phyloP scores from a whole-genome alignment of 345 rosid species.

The Corchorus capsularis region DNA sequence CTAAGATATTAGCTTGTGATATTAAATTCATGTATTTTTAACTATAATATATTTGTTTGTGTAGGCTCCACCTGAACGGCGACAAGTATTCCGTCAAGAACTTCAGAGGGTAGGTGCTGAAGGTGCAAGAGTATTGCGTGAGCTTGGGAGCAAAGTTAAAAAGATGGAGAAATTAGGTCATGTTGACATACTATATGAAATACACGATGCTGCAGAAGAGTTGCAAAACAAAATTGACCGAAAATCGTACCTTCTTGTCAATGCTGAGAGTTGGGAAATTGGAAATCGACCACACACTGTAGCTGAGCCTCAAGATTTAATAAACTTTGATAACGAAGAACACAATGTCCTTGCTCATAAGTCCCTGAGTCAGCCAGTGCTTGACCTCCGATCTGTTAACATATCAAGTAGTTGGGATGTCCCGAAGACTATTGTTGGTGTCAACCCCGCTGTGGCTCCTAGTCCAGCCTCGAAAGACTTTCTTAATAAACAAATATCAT shows the following conservation, averaged over 20 bases:
- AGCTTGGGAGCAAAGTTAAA: constrained; percentile 73
- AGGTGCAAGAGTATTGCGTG: constrained; percentile 78
- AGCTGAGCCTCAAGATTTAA: constrained; percentile 51
- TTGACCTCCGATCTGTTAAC: constrained; percentile 49
- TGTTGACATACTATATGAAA: constrained; percentile 61
- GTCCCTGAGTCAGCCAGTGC: constrained; percentile 78
- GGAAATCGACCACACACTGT: constrained; percentile 52
- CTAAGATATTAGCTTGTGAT: not conserved
- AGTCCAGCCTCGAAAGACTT: constrained; percentile 26
- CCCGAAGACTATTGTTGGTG: constrained; percentile 3
- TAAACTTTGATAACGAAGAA: constrained; percentile 50
- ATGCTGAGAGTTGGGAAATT: constrained; percentile 87
- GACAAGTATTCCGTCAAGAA: constrained; percentile 69
- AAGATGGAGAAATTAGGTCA: constrained; percentile 81
- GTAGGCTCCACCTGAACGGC: constrained; percentile 80
- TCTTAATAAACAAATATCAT: constrained; percentile 58
- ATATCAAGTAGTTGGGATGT: constrained; percentile 32
- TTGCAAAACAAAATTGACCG: constrained; percentile 74
- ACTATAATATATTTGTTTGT: constrained; percentile 10
- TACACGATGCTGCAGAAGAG: constrained; percentile 77
- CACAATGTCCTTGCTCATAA: constrained; percentile 48
- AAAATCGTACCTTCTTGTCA: constrained; percentile 82
- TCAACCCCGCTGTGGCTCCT: constrained; percentile 21
- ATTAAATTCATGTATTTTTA: not conserved
- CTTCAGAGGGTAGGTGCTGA: constrained; percentile 65